Base-by-base conservation (phyloP, 306 rosid species). In the Sindora glabra region DNA sequence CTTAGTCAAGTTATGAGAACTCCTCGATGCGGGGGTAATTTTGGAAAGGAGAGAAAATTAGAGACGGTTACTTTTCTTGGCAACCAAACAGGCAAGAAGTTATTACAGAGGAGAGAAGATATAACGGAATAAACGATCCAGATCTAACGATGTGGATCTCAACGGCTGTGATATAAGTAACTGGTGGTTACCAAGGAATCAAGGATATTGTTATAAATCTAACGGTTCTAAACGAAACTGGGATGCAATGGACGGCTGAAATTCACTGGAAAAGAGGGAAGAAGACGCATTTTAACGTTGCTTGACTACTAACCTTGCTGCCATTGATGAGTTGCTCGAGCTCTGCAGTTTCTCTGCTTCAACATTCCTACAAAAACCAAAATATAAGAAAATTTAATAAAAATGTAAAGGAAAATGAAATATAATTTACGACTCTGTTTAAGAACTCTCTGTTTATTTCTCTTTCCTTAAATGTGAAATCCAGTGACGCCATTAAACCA, bases 241-340 rank as follows among this genome's bases (percentile, higher is more conserved):
- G 15, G 15, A 27, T 33, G 15, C 11, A 68, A 59, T 1, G 12
- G 34, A 77, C 78, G 80, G 86, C 70, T 47, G 30, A 59, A 81
- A 64, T 79, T 71, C 70, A 23, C 39, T 17, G 50, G 15, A 2
- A 11, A 8, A 58, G 49, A 45, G 25, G 21, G 27, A 53, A 38
- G 14, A 38, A 69, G 48, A 27, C 6, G n/a, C 19, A 49, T 36
- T 39, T 54, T 59, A 64, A 79, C 72, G 73, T 57, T 61, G 17
- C 56, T 7, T 13, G 51, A 21, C 4, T n/a, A 49, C 72, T 51
- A 41, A 83, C 96, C 96, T 85, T 62, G 55, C 84, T 62, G 73
- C 96, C 96, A 91, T 87, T 69, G 96, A 74, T 26, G 95, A 75
- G 70, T 79, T 82, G 55, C 70, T 81, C 53, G 70, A 85, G 89